These are phyloP conservation scores for Termitomyces bulborhizus DNA, from an alignment of 768 basidiomycete species.

Conservation along the genomic window DNA sequence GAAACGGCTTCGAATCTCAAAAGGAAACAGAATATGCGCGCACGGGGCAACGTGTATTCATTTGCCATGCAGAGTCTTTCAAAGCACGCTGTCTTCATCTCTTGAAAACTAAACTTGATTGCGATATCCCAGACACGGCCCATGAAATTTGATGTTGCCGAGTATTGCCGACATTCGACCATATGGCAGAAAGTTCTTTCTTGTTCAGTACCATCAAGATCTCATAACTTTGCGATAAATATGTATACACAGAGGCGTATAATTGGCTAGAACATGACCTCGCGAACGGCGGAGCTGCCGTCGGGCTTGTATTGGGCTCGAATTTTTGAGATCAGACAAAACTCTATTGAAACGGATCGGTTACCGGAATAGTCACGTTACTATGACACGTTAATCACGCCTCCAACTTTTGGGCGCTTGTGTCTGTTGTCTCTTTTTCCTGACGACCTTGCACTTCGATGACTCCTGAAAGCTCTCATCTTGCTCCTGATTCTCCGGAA, in stretches of 20 bases:
- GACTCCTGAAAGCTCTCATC: neutral
- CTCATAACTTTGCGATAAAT: no score
- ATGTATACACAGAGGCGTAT: neutral
- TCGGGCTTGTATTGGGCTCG: neutral
- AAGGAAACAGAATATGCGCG: neutral
- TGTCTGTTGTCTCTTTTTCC: no score
- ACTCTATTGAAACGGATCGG: neutral
- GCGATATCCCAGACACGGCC: neutral
- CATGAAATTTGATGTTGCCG: neutral
- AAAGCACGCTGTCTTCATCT: neutral
- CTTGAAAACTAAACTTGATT: no score
- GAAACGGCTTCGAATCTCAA: neutral
- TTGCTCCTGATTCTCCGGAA: slow-evolving; percentile 19
- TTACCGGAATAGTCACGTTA: slow-evolving; percentile 4
- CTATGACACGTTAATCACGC: slow-evolving; percentile 9
- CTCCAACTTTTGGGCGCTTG: neutral
- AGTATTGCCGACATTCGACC: neutral
- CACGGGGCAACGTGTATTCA: neutral
- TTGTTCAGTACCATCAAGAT: no score
- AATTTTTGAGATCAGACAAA: neutral
- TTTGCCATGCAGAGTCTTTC: no score
- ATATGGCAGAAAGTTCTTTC: no score
- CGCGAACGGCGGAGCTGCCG: no score
- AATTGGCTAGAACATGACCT: neutral
- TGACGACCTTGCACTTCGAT: neutral